Percentiles rank a stretch among this genome's conserved stretches.
These are phyloP conservation scores for Boletus albobrunnescens DNA, from an alignment of 1,284 basidiomycete genomes.

Conservation along the genomic window DNA sequence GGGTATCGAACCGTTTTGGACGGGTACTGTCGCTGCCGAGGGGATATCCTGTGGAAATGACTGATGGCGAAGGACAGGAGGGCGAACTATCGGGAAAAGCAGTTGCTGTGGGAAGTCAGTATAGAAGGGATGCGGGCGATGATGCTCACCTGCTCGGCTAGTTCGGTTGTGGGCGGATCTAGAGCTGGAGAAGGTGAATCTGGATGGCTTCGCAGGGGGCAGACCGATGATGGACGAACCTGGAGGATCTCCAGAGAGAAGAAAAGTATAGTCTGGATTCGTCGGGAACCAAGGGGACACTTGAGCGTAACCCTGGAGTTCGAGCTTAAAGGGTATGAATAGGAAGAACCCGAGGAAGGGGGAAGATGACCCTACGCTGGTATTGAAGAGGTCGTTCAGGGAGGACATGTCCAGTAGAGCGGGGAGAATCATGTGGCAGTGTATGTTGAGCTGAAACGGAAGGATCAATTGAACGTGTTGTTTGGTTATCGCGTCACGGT, in stretches of 20 bases:
- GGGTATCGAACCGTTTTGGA: constrained; percentile 24
- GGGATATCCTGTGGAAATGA: constrained; percentile 29
- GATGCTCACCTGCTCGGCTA: constrained; percentile 16
- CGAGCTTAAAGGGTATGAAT: constrained; percentile 35
- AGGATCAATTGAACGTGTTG: constrained; percentile 16
- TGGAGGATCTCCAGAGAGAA: constrained; percentile 31
- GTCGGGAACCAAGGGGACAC: constrained; percentile 38
- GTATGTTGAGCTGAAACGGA: constrained; percentile 45
- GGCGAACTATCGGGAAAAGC: constrained; percentile 21
- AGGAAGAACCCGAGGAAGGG: constrained; percentile 2
- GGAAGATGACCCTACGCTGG: constrained; percentile 45
- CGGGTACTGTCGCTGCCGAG: not conserved
- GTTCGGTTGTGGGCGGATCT: constrained; percentile 5
- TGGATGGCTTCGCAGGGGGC: not conserved
- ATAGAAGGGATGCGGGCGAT: not conserved
- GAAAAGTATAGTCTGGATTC: constrained; percentile 35
- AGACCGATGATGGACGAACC: constrained; percentile 2
- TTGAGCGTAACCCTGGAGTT: constrained; percentile 37
- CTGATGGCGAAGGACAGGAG: constrained; percentile 28
- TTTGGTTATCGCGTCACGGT: constrained; percentile 13
- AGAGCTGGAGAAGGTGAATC: not conserved
- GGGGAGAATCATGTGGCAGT: constrained; percentile 56
- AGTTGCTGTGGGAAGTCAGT: constrained; percentile 17
- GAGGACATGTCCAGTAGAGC: constrained; percentile 41
- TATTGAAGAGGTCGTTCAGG: constrained; percentile 49